A percentile compares a stretch with the other conserved stretches of the same genome.
phyloP scores from a whole-genome alignment of 2,329 filamentous ascomycete genomes.

The Fusarium gaditjirri region DNA sequence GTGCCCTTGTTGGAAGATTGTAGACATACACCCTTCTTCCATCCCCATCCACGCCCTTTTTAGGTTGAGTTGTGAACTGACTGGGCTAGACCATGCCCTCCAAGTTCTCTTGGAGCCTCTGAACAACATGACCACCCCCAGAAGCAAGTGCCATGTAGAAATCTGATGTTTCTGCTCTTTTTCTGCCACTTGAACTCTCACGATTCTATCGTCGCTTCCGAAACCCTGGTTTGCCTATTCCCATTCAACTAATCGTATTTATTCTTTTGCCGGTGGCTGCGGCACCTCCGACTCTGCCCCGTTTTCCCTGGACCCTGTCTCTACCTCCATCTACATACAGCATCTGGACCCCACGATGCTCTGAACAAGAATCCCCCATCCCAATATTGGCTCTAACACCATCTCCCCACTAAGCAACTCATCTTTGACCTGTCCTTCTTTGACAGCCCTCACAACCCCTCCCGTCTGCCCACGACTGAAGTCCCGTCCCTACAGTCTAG shows the following conservation, averaged over 20 bases:
- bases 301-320: conserved; percentile 36
- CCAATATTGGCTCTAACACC: conserved; percentile 24
- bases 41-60: conserved; percentile 22
- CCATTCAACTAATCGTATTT: conserved; percentile 25
- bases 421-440: conserved; percentile 10
- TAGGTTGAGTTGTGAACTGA: conserved; percentile 15
- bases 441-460: conserved; percentile 21
- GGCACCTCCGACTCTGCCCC: conserved; percentile 30
- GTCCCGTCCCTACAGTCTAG: conserved; percentile 20
- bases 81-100: conserved; percentile 34
- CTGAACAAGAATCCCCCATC: conserved; percentile 29
- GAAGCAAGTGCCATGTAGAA: conserved; percentile 33
- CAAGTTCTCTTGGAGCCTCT: conserved; percentile 24
- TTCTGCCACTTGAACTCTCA: conserved; percentile 30
- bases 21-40: conserved; percentile 28
- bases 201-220: conserved; percentile 38
- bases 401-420: conserved; percentile 24
- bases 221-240: conserved; percentile 35
- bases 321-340: conserved; percentile 28
- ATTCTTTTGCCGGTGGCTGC: conserved; percentile 41
- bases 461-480: conserved; percentile 12
- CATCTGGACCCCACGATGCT: conserved; percentile 33
- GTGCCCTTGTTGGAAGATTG: conserved; percentile 24
- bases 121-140: conserved; percentile 31
- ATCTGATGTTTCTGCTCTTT: conserved; percentile 43